phyloP scores from a whole-genome alignment of 495 filamentous ascomycete species.

The Talaromyces ruber region DNA sequence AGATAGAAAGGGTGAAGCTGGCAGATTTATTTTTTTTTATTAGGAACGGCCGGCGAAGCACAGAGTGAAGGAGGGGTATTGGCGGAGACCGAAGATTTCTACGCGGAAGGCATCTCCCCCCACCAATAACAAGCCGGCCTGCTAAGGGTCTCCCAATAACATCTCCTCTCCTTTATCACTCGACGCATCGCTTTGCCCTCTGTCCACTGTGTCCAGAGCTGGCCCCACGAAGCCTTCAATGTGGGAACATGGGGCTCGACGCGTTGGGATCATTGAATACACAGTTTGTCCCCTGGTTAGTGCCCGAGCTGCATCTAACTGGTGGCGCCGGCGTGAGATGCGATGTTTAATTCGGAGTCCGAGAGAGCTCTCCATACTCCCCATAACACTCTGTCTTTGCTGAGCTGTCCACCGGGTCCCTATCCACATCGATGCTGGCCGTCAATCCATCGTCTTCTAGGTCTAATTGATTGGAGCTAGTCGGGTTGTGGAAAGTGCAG shows the following conservation, averaged over 20 bases:
- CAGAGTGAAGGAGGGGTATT: background rate
- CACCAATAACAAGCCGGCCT: background rate
- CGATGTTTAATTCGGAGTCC: constrained; percentile 3
- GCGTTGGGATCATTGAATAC: background rate
- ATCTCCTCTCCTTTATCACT: background rate
- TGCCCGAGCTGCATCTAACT: background rate
- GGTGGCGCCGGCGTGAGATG: constrained; percentile 1
- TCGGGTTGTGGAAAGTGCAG: background rate
- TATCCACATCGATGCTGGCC: background rate
- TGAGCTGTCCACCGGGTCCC: background rate
- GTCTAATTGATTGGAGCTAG: background rate
- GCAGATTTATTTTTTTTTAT: background rate
- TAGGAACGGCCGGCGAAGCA: background rate
- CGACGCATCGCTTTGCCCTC: background rate
- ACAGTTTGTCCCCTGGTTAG: background rate
- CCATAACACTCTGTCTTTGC: background rate
- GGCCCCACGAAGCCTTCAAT: background rate
- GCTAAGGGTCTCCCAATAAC: too few species aligned
- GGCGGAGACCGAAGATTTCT: constrained; percentile 4
- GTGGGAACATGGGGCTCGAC: background rate
- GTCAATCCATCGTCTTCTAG: background rate
- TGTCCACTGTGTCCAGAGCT: background rate
- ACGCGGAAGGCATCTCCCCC: background rate
- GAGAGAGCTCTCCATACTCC: background rate
- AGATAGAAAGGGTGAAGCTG: background rate